phyloP scores from a whole-genome alignment of 805 yeast genomes.

The Scheffersomyces stipitis region DNA sequence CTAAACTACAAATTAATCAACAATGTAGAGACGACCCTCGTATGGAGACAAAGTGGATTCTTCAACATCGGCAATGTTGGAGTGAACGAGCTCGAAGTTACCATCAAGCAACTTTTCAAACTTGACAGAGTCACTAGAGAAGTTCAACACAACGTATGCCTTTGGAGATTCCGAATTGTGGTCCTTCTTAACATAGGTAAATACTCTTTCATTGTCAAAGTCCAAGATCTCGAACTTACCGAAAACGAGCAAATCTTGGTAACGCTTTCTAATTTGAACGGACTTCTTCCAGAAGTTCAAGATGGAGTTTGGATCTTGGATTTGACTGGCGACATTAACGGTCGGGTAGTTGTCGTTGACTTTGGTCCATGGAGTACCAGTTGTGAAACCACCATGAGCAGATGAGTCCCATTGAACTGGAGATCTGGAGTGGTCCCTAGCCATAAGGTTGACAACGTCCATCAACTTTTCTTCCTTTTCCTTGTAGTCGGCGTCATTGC shows the following conservation, averaged over 20 bases:
- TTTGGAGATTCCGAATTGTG: conserved; percentile 17
- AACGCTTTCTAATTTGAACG: conserved; percentile 41
- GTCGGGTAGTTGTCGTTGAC: conserved; percentile 50
- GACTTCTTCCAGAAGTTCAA: conserved; percentile 47
- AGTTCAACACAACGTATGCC: conserved; percentile 44
- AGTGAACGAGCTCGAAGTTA: conserved; percentile 26
- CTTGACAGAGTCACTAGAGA: conserved; percentile 29
- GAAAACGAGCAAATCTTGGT: conserved; percentile 44
- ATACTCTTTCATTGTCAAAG: conserved; percentile 39
- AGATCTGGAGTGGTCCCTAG: conserved; percentile 56
- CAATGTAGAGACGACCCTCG: conserved; percentile 45
- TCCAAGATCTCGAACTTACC: conserved; percentile 49
- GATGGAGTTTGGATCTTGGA: conserved; percentile 45
- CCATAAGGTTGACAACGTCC: conserved; percentile 35
- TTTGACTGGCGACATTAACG: conserved; percentile 49
- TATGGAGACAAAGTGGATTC: conserved; percentile 36
- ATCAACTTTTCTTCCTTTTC: conserved; percentile 26
- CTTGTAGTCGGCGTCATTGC: conserved; percentile 18
- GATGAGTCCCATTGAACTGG: conserved; percentile 56
- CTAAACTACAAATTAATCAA: too few relatives aligned
- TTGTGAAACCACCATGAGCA: conserved; percentile 48
- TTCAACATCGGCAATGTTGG: conserved; percentile 27
- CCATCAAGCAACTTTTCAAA: conserved; percentile 31
- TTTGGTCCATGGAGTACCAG: conserved; percentile 52
- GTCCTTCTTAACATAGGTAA: conserved; percentile 41